These are phyloP conservation scores for Lachnellula occidentalis DNA, from an alignment of 2,329 filamentous ascomycete genomes.

Conservation along the genomic window DNA sequence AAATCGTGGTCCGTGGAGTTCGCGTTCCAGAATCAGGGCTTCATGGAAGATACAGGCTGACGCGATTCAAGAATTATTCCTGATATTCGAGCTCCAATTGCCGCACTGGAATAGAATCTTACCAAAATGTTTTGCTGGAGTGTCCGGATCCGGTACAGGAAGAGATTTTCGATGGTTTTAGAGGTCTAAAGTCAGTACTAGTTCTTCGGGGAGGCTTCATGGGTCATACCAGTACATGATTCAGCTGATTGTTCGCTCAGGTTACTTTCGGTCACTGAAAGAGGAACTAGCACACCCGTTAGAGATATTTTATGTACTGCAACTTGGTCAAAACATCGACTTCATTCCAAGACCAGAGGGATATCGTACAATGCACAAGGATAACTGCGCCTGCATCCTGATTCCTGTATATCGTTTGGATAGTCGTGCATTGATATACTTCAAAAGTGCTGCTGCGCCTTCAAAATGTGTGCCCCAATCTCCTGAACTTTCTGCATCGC, in stretches of 20 bases:
- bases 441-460: conserved; percentile 17
- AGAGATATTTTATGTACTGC: conserved; percentile 17
- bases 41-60: conserved; percentile 4
- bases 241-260: neutral
- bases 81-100: conserved; percentile 13
- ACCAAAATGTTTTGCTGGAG: conserved; percentile 8
- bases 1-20: conserved; percentile 15
- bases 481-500: neutral
- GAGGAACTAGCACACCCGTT: conserved; percentile 7
- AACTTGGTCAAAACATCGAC: neutral
- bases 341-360: neutral
- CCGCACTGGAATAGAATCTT: conserved; percentile 12
- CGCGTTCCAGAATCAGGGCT: conserved; percentile 13
- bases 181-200: neutral
- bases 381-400: conserved; percentile 17
- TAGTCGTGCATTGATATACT: conserved; percentile 7
- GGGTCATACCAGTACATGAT: neutral
- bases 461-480: conserved; percentile 20
- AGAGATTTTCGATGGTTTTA: neutral
- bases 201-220: neutral
- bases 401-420: neutral
- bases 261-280: conserved; percentile 1
- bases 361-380: conserved; percentile 15
- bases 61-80: neutral
- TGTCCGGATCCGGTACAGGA: conserved; percentile 1